phyloP scores from a whole-genome alignment of 768 basidiomycete species.

The Tylopilus rubrobrunneus region DNA sequence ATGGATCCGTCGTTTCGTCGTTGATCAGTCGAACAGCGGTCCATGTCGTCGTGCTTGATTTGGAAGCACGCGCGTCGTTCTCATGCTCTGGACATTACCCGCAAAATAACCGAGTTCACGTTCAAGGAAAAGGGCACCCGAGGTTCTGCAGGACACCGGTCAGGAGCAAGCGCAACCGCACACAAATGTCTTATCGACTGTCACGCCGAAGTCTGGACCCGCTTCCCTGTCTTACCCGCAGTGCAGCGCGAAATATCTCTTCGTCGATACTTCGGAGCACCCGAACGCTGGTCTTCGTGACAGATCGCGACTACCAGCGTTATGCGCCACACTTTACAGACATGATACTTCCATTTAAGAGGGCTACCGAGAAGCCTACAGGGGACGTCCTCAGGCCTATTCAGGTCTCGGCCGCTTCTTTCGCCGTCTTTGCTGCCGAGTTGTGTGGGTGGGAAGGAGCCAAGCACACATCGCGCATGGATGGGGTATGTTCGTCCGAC shows the following conservation, averaged over 20 bases:
- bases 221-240: slow-evolving; percentile 55
- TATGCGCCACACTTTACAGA: slow-evolving; percentile 42
- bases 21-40: slow-evolving; percentile 39
- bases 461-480: slow-evolving; percentile 11
- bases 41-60: slow-evolving; percentile 42
- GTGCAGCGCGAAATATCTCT: slow-evolving; percentile 44
- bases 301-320: slow-evolving; percentile 31
- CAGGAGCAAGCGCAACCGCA: slow-evolving; percentile 17
- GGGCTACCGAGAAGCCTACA: slow-evolving; percentile 47
- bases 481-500: slow-evolving; percentile 46
- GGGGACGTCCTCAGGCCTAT: slow-evolving; percentile 40
- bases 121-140: slow-evolving; percentile 18
- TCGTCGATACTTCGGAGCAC: slow-evolving; percentile 29
- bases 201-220: slow-evolving; percentile 54
- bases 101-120: neutral
- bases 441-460: neutral
- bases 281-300: slow-evolving; percentile 42
- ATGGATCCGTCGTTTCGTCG: slow-evolving; percentile 38
- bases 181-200: slow-evolving; percentile 56
- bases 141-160: slow-evolving; percentile 3
- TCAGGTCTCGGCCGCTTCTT: slow-evolving; percentile 30
- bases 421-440: slow-evolving; percentile 21
- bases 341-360: slow-evolving; percentile 44
- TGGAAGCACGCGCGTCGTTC: slow-evolving; percentile 34
- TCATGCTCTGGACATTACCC: slow-evolving; percentile 33